Base-by-base conservation (phyloP, 202 grass and related monocot species). In the Cymbopogon flexuosus region DNA sequence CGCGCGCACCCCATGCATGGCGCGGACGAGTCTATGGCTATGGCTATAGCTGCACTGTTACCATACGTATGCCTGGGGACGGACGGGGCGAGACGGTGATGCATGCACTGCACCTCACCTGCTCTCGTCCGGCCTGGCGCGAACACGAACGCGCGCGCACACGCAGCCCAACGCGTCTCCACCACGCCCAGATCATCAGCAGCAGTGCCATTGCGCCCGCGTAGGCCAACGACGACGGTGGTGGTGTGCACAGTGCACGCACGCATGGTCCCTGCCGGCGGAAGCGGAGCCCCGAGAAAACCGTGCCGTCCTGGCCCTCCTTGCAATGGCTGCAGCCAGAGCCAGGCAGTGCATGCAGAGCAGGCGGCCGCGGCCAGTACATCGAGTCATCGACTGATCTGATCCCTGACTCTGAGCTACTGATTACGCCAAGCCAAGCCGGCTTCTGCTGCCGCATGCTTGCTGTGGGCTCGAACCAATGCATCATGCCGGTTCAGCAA, bases 21-120 rank as follows among this genome's bases (percentile, higher is more conserved):
- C 54, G 41, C 51, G 18, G 75, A 35, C 51, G 62, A 70, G 2
- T 42, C 57, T 40, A 12, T 27, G 27, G 27, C 56, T 39, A 16
- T 2, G 39, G 22, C 13, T 78, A 72, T 78, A 72, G 66, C 83
- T 42, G 68, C 24, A 76, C 85, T 87, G 72, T 82, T 14, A 27
- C 65, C 79, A 71, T n/a, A n/a, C n/a, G n/a, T n/a, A n/a, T 77
- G 19, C 85, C 79, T 42, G 52, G 16, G 39, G n/a, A 10, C 15
- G n/a, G 52, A 19, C n/a, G n/a, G 46, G 14, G 30, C 58, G 39
- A 23, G 62, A 35, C 65, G 68, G 1, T 64, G 75, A 7, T 21
- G 59, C 18, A 8, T 33, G 61, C 75, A 27, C 49, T 22, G 52
- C 29, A 13, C 6, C 35, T 34, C 27, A 9, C 8, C 41, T 1